A percentile compares a stretch with the other conserved stretches of the same genome.
These are phyloP conservation scores for Fusarium coffeatum DNA, from an alignment of 2,329 filamentous ascomycete genomes.

Conservation along the genomic window DNA sequence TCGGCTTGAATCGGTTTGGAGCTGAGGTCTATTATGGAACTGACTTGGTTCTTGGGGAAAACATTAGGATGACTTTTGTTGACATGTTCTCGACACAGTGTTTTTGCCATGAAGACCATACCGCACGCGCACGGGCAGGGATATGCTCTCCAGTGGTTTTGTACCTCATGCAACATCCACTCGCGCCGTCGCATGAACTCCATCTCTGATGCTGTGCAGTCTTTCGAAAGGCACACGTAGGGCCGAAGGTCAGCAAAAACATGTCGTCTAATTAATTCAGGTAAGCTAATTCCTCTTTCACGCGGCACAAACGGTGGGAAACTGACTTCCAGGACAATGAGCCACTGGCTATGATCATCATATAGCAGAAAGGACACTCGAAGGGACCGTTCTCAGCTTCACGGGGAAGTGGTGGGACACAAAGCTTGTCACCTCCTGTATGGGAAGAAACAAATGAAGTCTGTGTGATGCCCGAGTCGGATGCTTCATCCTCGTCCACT, in stretches of 20 bases:
- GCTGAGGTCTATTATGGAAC: neutral
- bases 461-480: neutral
- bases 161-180: neutral
- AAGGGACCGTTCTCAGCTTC: neutral
- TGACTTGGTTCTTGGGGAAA: rapidly evolving
- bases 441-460: neutral
- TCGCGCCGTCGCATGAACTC: neutral
- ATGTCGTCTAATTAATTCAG: rapidly evolving
- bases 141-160: neutral
- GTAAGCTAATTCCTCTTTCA: neutral
- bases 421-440: rapidly evolving
- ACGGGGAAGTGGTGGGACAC: rapidly evolving
- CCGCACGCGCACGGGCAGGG: neutral
- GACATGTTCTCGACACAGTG: neutral
- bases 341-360: constrained; percentile 8
- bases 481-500: neutral
- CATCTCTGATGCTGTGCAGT: neutral
- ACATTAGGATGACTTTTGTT: rapidly evolving
- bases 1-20: rapidly evolving
- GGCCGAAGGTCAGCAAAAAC: neutral
- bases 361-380: constrained; percentile 14
- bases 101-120: neutral
- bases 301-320: rapidly evolving
- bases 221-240: neutral
- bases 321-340: rapidly evolving